These are phyloP conservation scores for Waitea zeae DNA, from an alignment of 1,284 basidiomycete species.

Conservation along the genomic window DNA sequence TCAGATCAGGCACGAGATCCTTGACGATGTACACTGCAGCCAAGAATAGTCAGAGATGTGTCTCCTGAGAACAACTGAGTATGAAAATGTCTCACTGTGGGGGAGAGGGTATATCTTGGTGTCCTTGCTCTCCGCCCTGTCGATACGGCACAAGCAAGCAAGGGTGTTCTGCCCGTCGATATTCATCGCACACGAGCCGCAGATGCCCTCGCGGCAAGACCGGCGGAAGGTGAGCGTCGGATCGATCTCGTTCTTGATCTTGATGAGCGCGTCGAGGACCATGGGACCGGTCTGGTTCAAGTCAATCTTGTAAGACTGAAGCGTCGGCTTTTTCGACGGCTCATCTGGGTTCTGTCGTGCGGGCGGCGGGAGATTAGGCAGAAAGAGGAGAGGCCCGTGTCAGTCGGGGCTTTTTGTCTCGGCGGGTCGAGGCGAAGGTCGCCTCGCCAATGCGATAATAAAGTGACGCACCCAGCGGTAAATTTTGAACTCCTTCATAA, in stretches of 20 bases:
- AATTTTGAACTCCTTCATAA: slow-evolving; percentile 84
- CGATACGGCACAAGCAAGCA: slow-evolving; percentile 93
- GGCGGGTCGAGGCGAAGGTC: background rate
- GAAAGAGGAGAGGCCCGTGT: slow-evolving; percentile 1
- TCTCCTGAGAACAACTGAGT: background rate
- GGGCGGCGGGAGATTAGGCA: background rate
- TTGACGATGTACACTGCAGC: slow-evolving; percentile 93
- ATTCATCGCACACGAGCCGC: slow-evolving; percentile 98
- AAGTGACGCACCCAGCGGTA: slow-evolving; percentile 75
- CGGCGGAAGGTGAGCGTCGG: slow-evolving; percentile 93
- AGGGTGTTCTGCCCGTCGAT: slow-evolving; percentile 97
- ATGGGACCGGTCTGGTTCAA: slow-evolving; percentile 93
- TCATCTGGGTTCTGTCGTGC: slow-evolving; percentile 80
- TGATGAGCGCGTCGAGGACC: slow-evolving; percentile 91
- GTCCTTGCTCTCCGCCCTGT: slow-evolving; percentile 56
- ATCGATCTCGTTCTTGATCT: slow-evolving; percentile 98
- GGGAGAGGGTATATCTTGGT: slow-evolving; percentile 96
- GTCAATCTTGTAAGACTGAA: slow-evolving; percentile 89
- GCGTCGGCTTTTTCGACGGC: slow-evolving; percentile 79
- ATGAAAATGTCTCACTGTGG: slow-evolving; percentile 53
- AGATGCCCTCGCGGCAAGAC: slow-evolving; percentile 96
- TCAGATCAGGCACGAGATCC: slow-evolving; percentile 87
- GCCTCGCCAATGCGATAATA: background rate
- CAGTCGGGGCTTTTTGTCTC: background rate
- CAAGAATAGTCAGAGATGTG: background rate